Conservation (phyloP, 208 protist genomes). For the Leptomonas seymouri region DNA sequence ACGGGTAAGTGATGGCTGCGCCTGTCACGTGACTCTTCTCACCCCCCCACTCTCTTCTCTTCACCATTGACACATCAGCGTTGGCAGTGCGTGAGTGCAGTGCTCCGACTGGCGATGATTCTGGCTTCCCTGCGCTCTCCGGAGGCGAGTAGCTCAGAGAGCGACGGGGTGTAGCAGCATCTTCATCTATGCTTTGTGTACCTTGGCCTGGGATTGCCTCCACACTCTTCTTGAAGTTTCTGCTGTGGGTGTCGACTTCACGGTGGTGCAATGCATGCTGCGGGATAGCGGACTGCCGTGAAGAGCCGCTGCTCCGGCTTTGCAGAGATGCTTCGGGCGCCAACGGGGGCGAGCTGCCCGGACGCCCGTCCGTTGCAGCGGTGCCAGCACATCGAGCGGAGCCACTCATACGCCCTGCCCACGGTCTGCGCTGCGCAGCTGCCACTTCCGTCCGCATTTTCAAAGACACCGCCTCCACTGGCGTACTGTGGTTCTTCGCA, state of each 20-base stretch:
- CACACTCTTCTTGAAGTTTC: neutral
- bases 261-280: too few relatives aligned
- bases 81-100: neutral
- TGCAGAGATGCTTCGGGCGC: neutral
- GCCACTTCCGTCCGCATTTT: neutral
- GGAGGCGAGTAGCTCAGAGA: slow-evolving; percentile 35
- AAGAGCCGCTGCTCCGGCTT: too few relatives aligned
- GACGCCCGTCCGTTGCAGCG: neutral
- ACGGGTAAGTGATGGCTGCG: neutral
- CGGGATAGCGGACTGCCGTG: too few relatives aligned
- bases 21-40: neutral
- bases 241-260: neutral
- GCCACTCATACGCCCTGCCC: neutral
- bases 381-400: neutral
- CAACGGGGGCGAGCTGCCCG: neutral
- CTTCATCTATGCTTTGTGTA: neutral
- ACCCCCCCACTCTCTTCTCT: neutral
- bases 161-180: slow-evolving; percentile 21
- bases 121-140: slow-evolving; percentile 5
- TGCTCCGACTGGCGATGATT: neutral
- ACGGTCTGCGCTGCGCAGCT: neutral
- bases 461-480: neutral
- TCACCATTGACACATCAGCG: too few relatives aligned
- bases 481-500: neutral
- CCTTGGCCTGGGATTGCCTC: neutral